Evolutionary conservation across 768 basidiomycete genomes (phyloP), one percentile per base, ranked within the genome.

Genomic region (Suillus occidentalis): DNA sequence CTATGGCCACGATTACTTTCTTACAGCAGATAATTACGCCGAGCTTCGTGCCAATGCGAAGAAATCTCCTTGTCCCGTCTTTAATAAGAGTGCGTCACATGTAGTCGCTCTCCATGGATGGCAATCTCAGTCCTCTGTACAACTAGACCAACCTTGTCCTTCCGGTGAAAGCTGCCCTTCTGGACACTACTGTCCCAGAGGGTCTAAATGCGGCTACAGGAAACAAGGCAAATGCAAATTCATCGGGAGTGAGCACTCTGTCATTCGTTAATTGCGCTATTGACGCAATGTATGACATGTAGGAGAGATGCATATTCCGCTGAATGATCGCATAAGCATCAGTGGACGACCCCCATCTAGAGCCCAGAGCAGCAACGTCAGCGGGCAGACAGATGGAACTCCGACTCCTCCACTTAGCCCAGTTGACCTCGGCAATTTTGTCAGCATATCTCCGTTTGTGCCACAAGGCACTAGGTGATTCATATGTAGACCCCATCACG

Each of bases 141-240:
- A 43, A 34, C 7, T 55, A 72, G 73, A 71, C n/a, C 66, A 70
- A 40, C 22, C 42, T 18, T 76, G 74, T 61, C 62, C 70, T 9
- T 66, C 67, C 16, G 79, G 76, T 4, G 73, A 75, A 1, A 60
- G 66, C 16, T 81, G 80, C 61, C 68, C 69, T 60, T 76, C 76
- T 63, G 78, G 77, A 14, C 80, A 82, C 66, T 61, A 61, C 49
- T 82, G 80, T 57, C 80, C 81, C 22, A 71, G 71, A 45, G 78
- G 80, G 3, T 58, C 71, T 0, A 77, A 71, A 60, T 82, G 81
- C 66, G 2, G 55, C 9, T 77, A 72, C 62, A 64, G 63, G 18
- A 79, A 78, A 63, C 72, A 72, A 62, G 73, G 72, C 8, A 76
- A 75, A 67, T 78, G 76, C 66, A 76, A 75, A 64, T 77, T 79